phyloP scores from a whole-genome alignment of 2,329 filamentous ascomycete genomes.

The Domatiomyces catenatus region DNA sequence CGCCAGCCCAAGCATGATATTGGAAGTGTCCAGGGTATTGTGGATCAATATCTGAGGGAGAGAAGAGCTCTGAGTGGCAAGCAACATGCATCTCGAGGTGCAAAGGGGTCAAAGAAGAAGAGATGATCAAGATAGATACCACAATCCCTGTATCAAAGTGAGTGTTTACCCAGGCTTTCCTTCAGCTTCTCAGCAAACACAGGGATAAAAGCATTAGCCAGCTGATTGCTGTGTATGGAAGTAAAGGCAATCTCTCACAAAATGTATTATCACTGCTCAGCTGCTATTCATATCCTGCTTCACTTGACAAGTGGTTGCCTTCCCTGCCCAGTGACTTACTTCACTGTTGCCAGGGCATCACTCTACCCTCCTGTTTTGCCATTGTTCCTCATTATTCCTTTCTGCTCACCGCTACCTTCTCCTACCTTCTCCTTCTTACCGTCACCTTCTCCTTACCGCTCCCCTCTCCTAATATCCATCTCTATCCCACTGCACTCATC shows the following conservation, averaged over 20 bases:
- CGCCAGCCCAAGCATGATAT: slow-evolving; percentile 70
- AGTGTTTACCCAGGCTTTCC: neutral
- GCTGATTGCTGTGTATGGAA: neutral
- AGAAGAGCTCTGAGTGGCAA: slow-evolving; percentile 31
- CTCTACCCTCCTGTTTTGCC: no score
- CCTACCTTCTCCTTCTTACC: neutral
- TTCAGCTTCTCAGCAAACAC: neutral
- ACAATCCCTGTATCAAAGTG: neutral
- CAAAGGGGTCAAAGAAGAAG: neutral
- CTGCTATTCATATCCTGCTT: no score
- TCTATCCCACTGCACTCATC: neutral
- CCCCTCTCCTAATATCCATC: neutral
- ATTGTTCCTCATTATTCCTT: neutral
- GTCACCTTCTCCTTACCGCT: neutral
- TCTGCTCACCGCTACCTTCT: neutral
- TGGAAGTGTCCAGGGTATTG: slow-evolving; percentile 68
- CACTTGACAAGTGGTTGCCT: no score
- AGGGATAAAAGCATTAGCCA: neutral
- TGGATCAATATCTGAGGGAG: slow-evolving; percentile 47
- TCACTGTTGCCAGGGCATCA: neutral
- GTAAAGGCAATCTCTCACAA: neutral
- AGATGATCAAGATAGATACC: neutral
- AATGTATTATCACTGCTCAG: neutral
- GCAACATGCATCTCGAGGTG: neutral
- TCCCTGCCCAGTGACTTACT: neutral